Evolutionary conservation across 768 basidiomycete genomes (phyloP), one percentile per base, ranked within the genome.

Genomic region (Lentinula guzmanii): DNA sequence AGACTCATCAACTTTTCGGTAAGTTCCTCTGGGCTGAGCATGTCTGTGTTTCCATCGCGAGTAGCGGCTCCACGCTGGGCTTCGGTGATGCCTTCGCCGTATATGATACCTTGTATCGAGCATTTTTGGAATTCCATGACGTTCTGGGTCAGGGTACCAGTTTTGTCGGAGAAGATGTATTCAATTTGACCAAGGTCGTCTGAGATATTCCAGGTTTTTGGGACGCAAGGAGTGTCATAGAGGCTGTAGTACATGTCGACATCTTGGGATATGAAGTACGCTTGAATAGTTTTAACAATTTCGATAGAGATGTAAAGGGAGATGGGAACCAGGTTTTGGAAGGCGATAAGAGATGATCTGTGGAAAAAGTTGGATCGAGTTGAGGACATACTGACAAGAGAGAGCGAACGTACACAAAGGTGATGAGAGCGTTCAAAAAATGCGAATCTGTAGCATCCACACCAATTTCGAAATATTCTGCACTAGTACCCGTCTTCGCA

Each of bases 171-270:
- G 64, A 81, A 82, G 37, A 82, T 80, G 72, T 96, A 99, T 77
- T 98, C 95, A 73, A 98, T 98, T 76, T 98, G 96, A 28, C 96
- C 96, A 1, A 99, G 86, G 75, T 98, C 96, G 71, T 98, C 96
- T 3, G 94, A 97, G 67, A 98, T 95, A 70, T 95, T 96, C 95
- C 96, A 98, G 5, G 93, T 95, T 73, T 98, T 98, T 31, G 96
- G 95, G 3, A 94, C 86, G 67, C 96, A 98, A 0, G 93, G 77
- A 1, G 91, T 88, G 70, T 97, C 87, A 71, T 89, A 88, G 41
- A 89, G 85, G 62, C 82, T 77, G 75, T 97, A 97, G 78, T 93
- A 97, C 93, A 98, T 95, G 72, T 98, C 95, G 65, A 94, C 68
- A 70, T 98, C 95, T 72, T 96, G 93, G 7, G 90, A 91, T 70